Percentiles rank a stretch among this genome's conserved stretches.
Conservation (phyloP, 1,139 yeast genomes). For the Pichia sp. region DNA sequence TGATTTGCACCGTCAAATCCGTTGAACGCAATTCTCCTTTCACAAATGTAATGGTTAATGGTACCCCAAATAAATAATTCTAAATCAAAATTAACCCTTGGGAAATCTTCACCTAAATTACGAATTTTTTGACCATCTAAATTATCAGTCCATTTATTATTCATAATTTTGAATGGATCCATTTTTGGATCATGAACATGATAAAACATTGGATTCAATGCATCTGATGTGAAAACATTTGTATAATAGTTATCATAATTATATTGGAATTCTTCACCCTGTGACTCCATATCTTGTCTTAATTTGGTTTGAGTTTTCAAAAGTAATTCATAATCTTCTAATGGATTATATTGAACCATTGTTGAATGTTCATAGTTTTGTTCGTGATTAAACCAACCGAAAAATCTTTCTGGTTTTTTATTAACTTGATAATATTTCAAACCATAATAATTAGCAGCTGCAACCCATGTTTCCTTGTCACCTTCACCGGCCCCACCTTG, state of each 20-base stretch:
- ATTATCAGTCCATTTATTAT: constrained; percentile 19
- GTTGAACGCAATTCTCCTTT: constrained; percentile 5
- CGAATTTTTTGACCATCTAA: constrained; percentile 18
- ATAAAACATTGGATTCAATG: constrained; percentile 24
- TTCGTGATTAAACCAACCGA: constrained; percentile 28
- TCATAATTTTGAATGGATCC: constrained; percentile 23
- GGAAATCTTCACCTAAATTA: constrained; percentile 24
- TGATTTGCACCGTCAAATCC: constrained; percentile 11
- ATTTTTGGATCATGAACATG: constrained; percentile 29
- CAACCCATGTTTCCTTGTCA: constrained; percentile 57
- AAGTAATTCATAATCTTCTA: constrained; percentile 41
- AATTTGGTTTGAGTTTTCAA: constrained; percentile 14
- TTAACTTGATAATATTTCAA: constrained; percentile 51
- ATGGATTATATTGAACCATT: constrained; percentile 67
- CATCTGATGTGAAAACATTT: constrained; percentile 16
- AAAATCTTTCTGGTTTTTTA: constrained; percentile 27
- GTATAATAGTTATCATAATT: constrained; percentile 22
- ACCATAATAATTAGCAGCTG: constrained; percentile 48
- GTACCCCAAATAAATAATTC: constrained; percentile 25
- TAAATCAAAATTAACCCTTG: constrained; percentile 22
- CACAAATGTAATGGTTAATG: constrained; percentile 18
- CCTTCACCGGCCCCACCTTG: constrained; percentile 61
- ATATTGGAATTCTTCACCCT: constrained; percentile 19
- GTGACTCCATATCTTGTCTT: constrained; percentile 13
- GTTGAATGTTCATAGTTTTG: constrained; percentile 25